phyloP scores from a whole-genome alignment of 768 basidiomycete species.

The Boletus sensibilis region DNA sequence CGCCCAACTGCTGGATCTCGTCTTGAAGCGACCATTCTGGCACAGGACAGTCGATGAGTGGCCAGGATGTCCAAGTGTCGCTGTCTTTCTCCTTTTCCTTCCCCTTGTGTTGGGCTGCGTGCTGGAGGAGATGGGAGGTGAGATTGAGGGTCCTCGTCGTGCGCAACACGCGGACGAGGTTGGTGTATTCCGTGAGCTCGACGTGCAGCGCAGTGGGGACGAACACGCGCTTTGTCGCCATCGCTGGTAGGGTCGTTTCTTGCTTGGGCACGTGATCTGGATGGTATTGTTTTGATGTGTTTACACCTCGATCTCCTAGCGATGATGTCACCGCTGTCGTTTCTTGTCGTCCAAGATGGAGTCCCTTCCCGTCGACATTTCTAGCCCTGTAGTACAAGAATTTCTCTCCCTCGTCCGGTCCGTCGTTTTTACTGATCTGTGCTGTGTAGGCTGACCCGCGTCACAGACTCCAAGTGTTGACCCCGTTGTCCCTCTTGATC shows the following conservation, averaged over 20 bases:
- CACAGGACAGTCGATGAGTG: slow-evolving; percentile 62
- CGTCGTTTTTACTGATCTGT: slow-evolving; percentile 2
- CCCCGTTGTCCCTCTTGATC: slow-evolving; percentile 79
- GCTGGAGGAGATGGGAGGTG: slow-evolving; percentile 45
- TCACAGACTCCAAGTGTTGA: slow-evolving; percentile 75
- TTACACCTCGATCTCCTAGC: neutral
- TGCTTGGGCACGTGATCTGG: neutral
- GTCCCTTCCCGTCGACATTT: slow-evolving; percentile 54
- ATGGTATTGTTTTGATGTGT: slow-evolving; percentile 7
- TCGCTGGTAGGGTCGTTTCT: neutral
- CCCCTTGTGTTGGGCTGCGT: slow-evolving; percentile 12
- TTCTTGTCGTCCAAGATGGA: slow-evolving; percentile 41
- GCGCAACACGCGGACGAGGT: slow-evolving; percentile 62
- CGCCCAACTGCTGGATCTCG: slow-evolving; percentile 54
- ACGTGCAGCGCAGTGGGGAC: slow-evolving; percentile 57
- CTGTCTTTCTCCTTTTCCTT: slow-evolving; percentile 9
- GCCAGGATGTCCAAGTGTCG: slow-evolving; percentile 77
- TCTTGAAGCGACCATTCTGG: slow-evolving; percentile 75
- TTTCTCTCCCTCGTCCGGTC: slow-evolving; percentile 64
- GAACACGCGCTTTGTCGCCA: slow-evolving; percentile 28
- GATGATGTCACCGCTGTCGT: slow-evolving; percentile 16
- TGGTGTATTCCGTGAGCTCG: slow-evolving; percentile 67
- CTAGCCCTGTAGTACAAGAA: slow-evolving; percentile 60
- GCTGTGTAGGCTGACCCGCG: neutral
- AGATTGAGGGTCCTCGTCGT: slow-evolving; percentile 59